Base-by-base conservation (phyloP, 2,329 filamentous ascomycete genomes). In the Alternaria tenuissima region DNA sequence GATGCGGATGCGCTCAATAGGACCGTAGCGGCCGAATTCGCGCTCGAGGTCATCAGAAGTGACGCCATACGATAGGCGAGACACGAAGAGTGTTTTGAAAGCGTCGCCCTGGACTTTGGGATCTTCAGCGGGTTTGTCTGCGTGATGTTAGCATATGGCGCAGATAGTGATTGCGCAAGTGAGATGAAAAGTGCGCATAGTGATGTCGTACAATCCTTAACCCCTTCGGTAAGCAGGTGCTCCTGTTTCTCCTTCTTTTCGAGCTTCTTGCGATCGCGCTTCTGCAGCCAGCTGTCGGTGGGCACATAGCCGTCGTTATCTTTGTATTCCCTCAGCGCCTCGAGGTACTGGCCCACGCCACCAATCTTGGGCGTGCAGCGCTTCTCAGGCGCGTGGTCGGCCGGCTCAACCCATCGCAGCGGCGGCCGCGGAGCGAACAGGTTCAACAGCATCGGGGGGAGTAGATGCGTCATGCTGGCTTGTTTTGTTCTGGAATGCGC, bases 371-470 rank as follows among this genome's bases (percentile, higher is more conserved):
- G 87, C 18, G 92, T 96, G 77, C 86, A 89, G 72, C 92, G 90
- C 68, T 94, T 87, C 80, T 95, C 92, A 11, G 94, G 91, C 63
- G 94, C 88, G 78, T 91, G 85, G 80, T 98, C 94, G 70, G 86
- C 85, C 7, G 93, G 92, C 62, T 91, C 90, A 62, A 97, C 88
- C 86, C 92, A 98, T 80, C 93, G 91, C 77, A 98, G 83, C 61
- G 94, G 91, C 71, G 95, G 95, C 61, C 95, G 92, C 77, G 95
- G 92, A 81, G 94, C 92, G 83, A 99, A 99, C 69, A 98, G 92
- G 81, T 92, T 91, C 72, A 98, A 86, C 61, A 98, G 87, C 78
- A 96, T 94, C 57, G 91, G 92, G 59, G 95, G 94, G 20, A 99
- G 90, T 81, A 96, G 95, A 85, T 97, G 94, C 52, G 95, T 98